Percentiles rank a stretch among this genome's conserved stretches.
Conservation (phyloP, 129 eudicot species). For the Sambucus nigra region DNA sequence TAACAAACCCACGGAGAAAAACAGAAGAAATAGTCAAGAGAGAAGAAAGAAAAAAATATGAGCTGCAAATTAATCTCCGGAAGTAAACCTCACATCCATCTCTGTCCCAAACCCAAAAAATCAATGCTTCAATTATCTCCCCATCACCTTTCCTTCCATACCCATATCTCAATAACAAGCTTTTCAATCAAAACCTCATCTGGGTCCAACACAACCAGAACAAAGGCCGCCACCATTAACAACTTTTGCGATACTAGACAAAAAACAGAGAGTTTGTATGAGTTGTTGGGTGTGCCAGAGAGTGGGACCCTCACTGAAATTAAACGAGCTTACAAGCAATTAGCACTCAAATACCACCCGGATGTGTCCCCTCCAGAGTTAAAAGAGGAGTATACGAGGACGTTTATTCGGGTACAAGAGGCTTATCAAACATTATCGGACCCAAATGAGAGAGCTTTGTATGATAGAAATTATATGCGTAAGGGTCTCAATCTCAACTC, state of each 20-base stretch:
- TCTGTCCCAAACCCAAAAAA: neutral
- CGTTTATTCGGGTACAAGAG: conserved; percentile 47
- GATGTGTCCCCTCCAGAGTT: conserved; percentile 53
- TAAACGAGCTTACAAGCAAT: conserved; percentile 32
- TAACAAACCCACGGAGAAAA: no score
- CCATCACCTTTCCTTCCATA: conserved; percentile 2
- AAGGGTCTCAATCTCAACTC: no score
- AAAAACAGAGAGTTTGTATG: conserved; percentile 27
- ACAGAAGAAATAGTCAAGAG: no score
- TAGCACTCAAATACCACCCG: conserved; percentile 51
- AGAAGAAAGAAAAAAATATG: no score
- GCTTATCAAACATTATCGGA: conserved; percentile 64
- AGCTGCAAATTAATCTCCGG: neutral
- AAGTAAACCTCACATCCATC: neutral
- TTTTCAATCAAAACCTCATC: neutral
- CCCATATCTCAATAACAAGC: neutral
- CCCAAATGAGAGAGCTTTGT: conserved; percentile 36
- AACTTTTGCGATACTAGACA: neutral
- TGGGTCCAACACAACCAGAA: neutral
- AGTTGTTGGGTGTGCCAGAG: conserved; percentile 14
- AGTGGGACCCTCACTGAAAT: conserved; percentile 14
- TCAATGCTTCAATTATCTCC: neutral
- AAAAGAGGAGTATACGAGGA: conserved; percentile 32
- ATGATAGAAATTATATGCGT: conserved; percentile 23
- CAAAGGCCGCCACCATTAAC: conserved; percentile 13